These are phyloP conservation scores for Trebouxia sp. DNA, from an alignment of 139 green algal species.

Conservation along the genomic window DNA sequence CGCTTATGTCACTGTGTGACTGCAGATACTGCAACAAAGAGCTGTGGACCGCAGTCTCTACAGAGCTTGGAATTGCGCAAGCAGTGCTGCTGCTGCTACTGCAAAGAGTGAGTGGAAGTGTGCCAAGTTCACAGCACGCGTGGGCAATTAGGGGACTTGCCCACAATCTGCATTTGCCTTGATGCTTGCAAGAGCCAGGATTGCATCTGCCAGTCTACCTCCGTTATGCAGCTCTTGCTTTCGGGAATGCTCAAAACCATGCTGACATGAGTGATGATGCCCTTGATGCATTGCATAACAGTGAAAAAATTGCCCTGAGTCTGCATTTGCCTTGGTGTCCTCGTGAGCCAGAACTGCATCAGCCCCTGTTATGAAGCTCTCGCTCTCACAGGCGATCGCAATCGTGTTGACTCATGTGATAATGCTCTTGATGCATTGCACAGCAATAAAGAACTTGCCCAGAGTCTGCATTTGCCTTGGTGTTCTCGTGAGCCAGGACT, in stretches of 20 bases:
- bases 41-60: too few species aligned
- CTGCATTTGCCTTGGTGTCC: slow-evolving; percentile 31
- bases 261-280: slow-evolving; percentile 93
- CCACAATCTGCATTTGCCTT: slow-evolving; percentile 4
- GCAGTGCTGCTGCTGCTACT: background rate
- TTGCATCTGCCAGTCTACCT: slow-evolving; percentile 91
- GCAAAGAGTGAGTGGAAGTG: too few species aligned
- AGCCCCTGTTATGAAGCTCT: slow-evolving; percentile 87
- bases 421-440: slow-evolving; percentile 69
- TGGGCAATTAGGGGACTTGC: background rate
- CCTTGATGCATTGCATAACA: too few species aligned
- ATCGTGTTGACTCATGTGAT: slow-evolving; percentile 95
- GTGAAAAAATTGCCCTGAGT: slow-evolving; percentile 2
- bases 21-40: too few species aligned
- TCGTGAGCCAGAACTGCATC: slow-evolving; percentile 84
- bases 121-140: background rate
- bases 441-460: background rate
- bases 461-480: slow-evolving; percentile 28
- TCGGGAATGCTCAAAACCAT: slow-evolving; percentile 88
- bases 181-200: slow-evolving; percentile 77
- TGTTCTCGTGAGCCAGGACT: slow-evolving; percentile 73
- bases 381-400: slow-evolving; percentile 82
- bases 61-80: background rate
- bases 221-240: slow-evolving; percentile 85
- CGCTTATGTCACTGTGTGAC: too few species aligned